Evolutionary conservation across 75 land plant genomes (phyloP).

Genomic region (Picea sitchensis): DNA sequence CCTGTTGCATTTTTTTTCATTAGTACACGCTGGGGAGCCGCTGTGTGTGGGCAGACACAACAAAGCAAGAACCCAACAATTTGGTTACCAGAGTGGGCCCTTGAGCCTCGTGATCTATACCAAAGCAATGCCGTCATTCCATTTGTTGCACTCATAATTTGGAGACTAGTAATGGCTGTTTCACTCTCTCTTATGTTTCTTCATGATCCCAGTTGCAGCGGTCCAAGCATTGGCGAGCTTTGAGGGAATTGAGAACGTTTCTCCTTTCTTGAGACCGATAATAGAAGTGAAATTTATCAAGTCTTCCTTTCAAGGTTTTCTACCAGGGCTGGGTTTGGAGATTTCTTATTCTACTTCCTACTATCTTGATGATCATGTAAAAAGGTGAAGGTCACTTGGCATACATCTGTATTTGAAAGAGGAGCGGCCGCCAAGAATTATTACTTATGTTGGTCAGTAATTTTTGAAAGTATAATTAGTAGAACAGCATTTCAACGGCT

Average conservation of each 20-base stretch:
- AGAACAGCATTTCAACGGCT: slow-evolving; percentile 71
- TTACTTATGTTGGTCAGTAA: slow-evolving; percentile 56
- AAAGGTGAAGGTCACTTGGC: slow-evolving; percentile 58
- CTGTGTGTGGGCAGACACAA: slow-evolving; percentile 76
- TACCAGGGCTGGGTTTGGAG: slow-evolving; percentile 55
- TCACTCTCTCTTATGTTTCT: slow-evolving; percentile 80
- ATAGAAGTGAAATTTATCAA: slow-evolving; percentile 54
- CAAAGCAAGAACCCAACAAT: slow-evolving; percentile 64
- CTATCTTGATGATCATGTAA: slow-evolving; percentile 42
- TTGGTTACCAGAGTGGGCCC: slow-evolving; percentile 80
- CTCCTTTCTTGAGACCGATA: slow-evolving; percentile 66
- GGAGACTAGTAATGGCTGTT: slow-evolving; percentile 62
- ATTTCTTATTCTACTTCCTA: slow-evolving; percentile 46
- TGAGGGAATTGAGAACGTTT: slow-evolving; percentile 70
- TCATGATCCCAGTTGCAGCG: slow-evolving; percentile 86
- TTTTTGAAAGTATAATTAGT: slow-evolving; percentile 54
- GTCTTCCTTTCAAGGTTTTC: slow-evolving; percentile 61
- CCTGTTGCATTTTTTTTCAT: slow-evolving; percentile 84
- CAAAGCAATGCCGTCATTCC: slow-evolving; percentile 69
- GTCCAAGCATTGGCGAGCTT: slow-evolving; percentile 94
- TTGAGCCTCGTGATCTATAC: slow-evolving; percentile 82
- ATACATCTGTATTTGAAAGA: slow-evolving; percentile 44
- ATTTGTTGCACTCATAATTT: slow-evolving; percentile 48
- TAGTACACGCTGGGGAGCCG: slow-evolving; percentile 71
- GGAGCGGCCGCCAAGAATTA: slow-evolving; percentile 48